phyloP scores from a whole-genome alignment of 176 grass and related monocot genomes.

The Avena insularis region DNA sequence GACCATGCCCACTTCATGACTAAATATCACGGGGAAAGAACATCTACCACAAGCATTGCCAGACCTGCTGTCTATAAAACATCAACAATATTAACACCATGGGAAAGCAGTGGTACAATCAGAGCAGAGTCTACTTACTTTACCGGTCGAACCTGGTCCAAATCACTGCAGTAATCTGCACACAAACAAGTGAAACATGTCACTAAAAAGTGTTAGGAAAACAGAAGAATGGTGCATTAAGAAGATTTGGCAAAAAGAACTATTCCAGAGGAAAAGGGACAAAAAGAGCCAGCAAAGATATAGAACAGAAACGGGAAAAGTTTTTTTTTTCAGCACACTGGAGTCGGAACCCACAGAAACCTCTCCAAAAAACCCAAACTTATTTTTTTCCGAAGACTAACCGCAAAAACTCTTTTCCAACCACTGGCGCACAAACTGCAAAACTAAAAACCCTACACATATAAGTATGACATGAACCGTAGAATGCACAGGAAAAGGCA shows the following conservation, averaged over 20 bases:
- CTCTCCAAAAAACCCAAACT: not conserved
- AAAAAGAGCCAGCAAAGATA: not conserved
- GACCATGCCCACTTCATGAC: no score
- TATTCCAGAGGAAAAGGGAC: no score
- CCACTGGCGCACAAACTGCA: not conserved
- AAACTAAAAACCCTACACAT: not conserved
- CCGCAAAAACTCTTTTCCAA: not conserved
- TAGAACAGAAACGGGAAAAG: not conserved
- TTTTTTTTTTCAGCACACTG: not conserved
- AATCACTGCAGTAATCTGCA: constrained; percentile 2
- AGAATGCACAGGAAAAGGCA: no score
- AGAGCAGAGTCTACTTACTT: not conserved
- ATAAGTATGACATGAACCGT: not conserved
- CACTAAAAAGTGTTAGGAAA: not conserved
- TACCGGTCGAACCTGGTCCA: not conserved
- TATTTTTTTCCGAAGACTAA: not conserved
- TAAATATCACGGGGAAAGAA: no score
- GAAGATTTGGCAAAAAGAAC: not conserved
- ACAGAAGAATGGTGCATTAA: not conserved
- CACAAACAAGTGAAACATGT: not conserved
- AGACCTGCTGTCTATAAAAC: no score
- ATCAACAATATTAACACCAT: no score
- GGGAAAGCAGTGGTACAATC: not conserved
- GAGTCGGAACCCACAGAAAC: not conserved
- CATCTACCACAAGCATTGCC: no score